Evolutionary conservation across 148 eudicot species (phyloP).

Genomic region (Vaccinium macrocarpon): DNA sequence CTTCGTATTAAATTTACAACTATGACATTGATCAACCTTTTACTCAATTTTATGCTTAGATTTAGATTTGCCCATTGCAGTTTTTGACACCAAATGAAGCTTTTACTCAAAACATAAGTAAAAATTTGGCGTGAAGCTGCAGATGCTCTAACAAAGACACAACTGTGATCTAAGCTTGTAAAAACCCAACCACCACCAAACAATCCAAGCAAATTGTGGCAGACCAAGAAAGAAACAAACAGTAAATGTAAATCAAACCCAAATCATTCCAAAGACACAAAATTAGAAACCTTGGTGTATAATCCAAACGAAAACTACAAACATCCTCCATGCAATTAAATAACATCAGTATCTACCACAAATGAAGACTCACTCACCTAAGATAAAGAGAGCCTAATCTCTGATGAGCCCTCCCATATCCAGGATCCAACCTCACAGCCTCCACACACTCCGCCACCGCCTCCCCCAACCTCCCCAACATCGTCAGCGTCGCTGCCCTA

Average conservation of each 20-base stretch:
- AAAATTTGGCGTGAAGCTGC: neutral
- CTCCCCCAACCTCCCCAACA: constrained; percentile 41
- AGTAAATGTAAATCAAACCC: neutral
- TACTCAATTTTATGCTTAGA: neutral
- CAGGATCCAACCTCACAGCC: constrained; percentile 37
- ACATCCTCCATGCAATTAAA: neutral
- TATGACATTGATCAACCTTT: neutral
- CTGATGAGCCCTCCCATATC: constrained; percentile 42
- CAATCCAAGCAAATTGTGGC: neutral
- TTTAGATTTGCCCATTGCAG: too few species aligned
- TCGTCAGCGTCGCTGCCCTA: constrained; percentile 41
- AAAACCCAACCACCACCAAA: neutral
- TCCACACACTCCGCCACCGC: constrained; percentile 43
- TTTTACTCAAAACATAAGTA: neutral
- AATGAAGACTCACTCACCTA: constrained; percentile 20
- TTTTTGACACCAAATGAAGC: neutral
- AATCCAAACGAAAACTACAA: neutral
- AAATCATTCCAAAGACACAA: neutral
- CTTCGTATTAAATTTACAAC: too few species aligned
- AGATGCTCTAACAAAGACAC: neutral
- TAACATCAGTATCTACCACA: neutral
- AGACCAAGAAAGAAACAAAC: neutral
- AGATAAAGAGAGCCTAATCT: constrained; percentile 44
- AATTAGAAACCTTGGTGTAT: neutral
- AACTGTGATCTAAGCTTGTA: neutral